Conservation (phyloP, 352 stramenopile species). For the Phytophthora agathidicida region DNA sequence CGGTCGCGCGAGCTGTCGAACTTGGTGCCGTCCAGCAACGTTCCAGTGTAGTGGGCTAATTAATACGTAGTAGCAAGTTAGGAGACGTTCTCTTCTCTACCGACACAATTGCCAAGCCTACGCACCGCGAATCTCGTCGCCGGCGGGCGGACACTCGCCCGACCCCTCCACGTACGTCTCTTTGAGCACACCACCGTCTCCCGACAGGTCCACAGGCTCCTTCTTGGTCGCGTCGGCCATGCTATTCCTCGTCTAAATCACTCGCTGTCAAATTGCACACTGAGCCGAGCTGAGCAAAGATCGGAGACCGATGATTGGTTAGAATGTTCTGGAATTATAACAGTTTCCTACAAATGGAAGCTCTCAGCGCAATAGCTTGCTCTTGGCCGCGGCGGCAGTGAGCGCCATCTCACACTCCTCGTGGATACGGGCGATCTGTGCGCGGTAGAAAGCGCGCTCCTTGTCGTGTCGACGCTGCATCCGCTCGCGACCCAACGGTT, state of each 20-base stretch:
- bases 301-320: constrained; percentile 25
- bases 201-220: constrained; percentile 72
- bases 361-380: constrained; percentile 70
- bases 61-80: no score
- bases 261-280: constrained; percentile 25
- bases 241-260: no score
- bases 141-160: constrained; percentile 78
- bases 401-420: constrained; percentile 74
- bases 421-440: constrained; percentile 67
- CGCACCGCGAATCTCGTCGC: constrained; percentile 85
- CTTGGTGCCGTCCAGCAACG: constrained; percentile 93
- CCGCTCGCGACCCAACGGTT: constrained; percentile 43
- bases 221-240: constrained; percentile 52
- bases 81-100: no score
- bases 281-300: constrained; percentile 15
- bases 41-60: constrained; percentile 96
- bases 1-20: constrained; percentile 95
- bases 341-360: not conserved
- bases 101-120: not conserved
- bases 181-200: constrained; percentile 93
- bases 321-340: constrained; percentile 61
- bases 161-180: constrained; percentile 90
- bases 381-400: constrained; percentile 62
- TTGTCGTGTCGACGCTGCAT: constrained; percentile 58
- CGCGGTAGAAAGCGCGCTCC: constrained; percentile 57